A percentile compares a stretch with the other conserved stretches of the same genome.
Evolutionary conservation across 2,329 filamentous ascomycete genomes (phyloP).

Genomic region (Xylariaceae sp.): DNA sequence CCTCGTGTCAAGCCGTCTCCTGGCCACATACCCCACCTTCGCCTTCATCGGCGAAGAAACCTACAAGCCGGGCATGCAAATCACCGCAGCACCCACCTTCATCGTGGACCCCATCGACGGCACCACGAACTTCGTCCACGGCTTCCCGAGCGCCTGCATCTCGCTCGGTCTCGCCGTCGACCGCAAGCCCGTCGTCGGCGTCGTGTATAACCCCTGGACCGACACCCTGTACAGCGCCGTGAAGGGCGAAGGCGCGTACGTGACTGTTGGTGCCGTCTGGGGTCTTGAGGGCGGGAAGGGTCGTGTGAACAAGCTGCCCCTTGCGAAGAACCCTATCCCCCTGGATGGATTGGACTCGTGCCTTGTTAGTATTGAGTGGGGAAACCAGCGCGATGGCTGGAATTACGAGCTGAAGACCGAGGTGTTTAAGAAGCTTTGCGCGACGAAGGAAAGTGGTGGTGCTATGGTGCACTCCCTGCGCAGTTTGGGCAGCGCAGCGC

Average conservation of each 20-base stretch:
- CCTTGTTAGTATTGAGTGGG: conserved; percentile 70
- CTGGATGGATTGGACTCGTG: conserved; percentile 56
- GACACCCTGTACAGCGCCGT: conserved; percentile 64
- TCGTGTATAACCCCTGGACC: conserved; percentile 76
- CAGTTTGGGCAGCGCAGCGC: conserved; percentile 65
- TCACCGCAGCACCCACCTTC: conserved; percentile 67
- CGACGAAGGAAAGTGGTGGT: conserved; percentile 56
- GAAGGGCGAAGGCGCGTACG: conserved; percentile 60
- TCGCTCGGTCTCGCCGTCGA: conserved; percentile 66
- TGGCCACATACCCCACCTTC: conserved; percentile 48
- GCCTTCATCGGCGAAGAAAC: conserved; percentile 74
- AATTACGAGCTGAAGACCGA: conserved; percentile 67
- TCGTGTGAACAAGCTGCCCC: conserved; percentile 39
- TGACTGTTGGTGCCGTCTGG: conserved; percentile 42
- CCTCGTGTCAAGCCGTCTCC: conserved; percentile 52
- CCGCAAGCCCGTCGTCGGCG: conserved; percentile 59
- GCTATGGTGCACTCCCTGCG: conserved; percentile 72
- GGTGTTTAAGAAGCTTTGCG: conserved; percentile 58
- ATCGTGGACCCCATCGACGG: conserved; percentile 80
- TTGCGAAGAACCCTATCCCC: conserved; percentile 46
- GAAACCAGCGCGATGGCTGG: conserved; percentile 58
- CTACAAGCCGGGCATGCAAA: conserved; percentile 58
- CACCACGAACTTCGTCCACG: conserved; percentile 76
- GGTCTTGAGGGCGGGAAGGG: conserved; percentile 35
- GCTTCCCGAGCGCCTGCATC: conserved; percentile 68